Evolutionary conservation across 352 stramenopile species (phyloP), one percentile per base, ranked within the genome.

Genomic region (Globisporangium splendens): DNA sequence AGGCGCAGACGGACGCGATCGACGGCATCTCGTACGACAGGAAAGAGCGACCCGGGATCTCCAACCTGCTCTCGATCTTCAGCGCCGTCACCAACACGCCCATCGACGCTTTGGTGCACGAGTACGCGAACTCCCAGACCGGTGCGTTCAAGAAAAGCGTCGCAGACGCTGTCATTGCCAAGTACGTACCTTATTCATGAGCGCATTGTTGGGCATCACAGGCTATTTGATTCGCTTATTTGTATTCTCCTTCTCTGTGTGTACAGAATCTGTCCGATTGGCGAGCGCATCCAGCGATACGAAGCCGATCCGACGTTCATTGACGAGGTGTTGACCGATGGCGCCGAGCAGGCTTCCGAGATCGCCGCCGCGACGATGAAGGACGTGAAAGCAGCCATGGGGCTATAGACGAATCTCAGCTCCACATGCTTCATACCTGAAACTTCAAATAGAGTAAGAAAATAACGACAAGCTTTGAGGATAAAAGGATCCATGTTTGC

Each of bases 111-210:
- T 74, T 93, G 14, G 77, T 81, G 31, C 38, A 53, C 11, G 63
- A 93, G 51, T 91, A 90, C 50, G 75, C 66, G 0, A 69, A 75
- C 43, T 79, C 72, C 43, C 62, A 75, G 39, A 89, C 96, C 62
- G 94, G 94, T 5, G 66, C 89, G 50, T 99, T 99, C 72, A 99
- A 99, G 69, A 86, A 96, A 28, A 68, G 90, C 22, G 80, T 99
- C 8, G 93, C 96, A 0, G 95, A 99, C 44, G 95, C 96, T 0
- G 86, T 99, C 20, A 89, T 99, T 43, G 86, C 86, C n/a, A 96
- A 98, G 79, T 89, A 68, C n/a, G 76, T 65, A 24, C 14, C n/a
- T 63, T 8, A 46, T 10, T 46, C 12, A 49, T 17, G 17, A 15
- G 5, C 2, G 24, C 8, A 35, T 10, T 50, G 35, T 17, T 20